Evolutionary conservation across 768 basidiomycete species (phyloP), one percentile per base, ranked within the genome.

Genomic region (Boletus huronensis): DNA sequence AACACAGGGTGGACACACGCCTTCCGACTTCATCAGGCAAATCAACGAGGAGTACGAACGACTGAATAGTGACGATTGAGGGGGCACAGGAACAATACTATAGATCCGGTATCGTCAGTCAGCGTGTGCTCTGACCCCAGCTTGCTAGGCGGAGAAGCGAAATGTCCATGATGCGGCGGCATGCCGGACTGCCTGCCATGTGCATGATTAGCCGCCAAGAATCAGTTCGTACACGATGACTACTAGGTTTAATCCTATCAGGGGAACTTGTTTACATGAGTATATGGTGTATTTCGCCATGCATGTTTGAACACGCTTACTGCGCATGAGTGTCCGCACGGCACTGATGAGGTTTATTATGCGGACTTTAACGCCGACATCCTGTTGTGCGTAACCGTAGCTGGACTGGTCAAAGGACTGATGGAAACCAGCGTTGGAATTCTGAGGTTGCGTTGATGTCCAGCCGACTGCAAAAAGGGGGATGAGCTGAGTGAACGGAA

Each of bases 321-420:
- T 93, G 72, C 96, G 84, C 91, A 98, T 92, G 64, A 99, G 79
- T 43, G 96, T 98, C 74, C 96, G 80, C 56, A 98, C 93, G 35
- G 96, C 96, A 63, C 89, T 84, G 58, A 98, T 97, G 64, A 99
- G 83, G 75, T 91, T 90, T 69, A 98, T 84, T 56, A 98, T 71
- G 64, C 91, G 83, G 58, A 83, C 82, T 75, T 98, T 98, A 58
- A 98, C 74, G 19, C 89, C 80, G 43, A 83, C 76, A 23, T 93
- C 87, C 34, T 64, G 75, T 54, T 77, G 79, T 52, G 75, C 79
- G 35, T 65, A 75, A 31, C 81, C 79, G 61, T 82, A 84, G 34
- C 81, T 81, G 52, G 76, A 74, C 64, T 85, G 85, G 63, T 87
- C 88, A 62, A 87, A 90, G 41, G 78, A 66, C 59, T 87, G 86